Evolutionary conservation across 306 rosid genomes (phyloP), one percentile per base, ranked within the genome.

Genomic region (Hylodesmum podocarpum): DNA sequence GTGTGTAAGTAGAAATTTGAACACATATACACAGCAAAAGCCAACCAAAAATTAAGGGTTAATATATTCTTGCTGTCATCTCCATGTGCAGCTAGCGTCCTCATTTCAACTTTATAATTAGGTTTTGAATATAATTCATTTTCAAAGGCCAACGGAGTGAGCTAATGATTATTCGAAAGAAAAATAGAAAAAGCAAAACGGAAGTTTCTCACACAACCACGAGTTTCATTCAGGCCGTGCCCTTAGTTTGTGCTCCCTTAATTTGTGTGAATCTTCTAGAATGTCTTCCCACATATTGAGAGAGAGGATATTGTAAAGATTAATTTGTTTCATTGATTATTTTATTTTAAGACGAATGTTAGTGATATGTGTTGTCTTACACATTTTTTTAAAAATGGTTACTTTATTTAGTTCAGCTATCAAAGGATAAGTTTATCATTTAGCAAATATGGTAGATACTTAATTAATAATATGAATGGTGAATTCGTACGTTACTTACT

Each of bases 31-130:
- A 36, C 12, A 11, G 6, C 36, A 19, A 49, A 71, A 49, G 2
- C 10, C 69, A 77, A 43, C 50, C 6, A 43, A 67, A 73, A 76
- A 39, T 68, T n/a, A n/a, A n/a, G 50, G 14, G 58, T 28, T 25
- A 10, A 27, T 25, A 63, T 80, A 80, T 81, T 82, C 81, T 80
- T 80, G 40, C 22, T 79, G 66, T 75, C 79, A 31, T 75, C 70
- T 71, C 85, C 80, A 81, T 81, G 72, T 67, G 78, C 76, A 72
- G 67, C 85, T 74, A 71, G 65, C 79, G 43, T 67, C 24, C 53
- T 54, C 72, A 15, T 21, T 67, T 49, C 25, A 50, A 65, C 57
- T 51, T 47, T 70, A 22, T 53, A 25, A 43, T 71, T 16, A 5
- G 40, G 6, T 71, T 72, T 65, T 54, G 14, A 64, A 40, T 66